Evolutionary conservation across 1,284 basidiomycete genomes (phyloP).

Genomic region (Apiotrichum gracile): DNA sequence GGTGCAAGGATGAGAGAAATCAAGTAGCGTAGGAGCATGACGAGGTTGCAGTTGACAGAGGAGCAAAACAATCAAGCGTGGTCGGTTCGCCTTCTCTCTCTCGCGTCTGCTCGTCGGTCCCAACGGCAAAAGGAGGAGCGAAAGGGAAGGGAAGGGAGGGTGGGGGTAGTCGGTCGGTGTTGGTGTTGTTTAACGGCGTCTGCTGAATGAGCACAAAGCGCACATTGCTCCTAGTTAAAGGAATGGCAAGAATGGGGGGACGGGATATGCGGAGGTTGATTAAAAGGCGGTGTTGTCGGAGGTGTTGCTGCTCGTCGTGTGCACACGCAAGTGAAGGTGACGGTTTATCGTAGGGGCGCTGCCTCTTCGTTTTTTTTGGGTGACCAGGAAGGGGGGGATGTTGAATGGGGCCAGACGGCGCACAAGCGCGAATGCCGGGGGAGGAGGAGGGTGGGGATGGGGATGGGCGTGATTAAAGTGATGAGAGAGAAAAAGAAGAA

Average conservation of each 20-base stretch:
- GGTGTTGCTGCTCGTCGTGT: no score
- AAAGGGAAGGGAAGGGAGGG: not conserved
- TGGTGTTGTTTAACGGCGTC: slow-evolving; percentile 6
- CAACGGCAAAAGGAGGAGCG: not conserved
- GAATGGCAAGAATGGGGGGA: not conserved
- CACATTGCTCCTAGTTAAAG: slow-evolving; percentile 13
- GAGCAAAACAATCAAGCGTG: not conserved
- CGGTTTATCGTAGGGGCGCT: no score
- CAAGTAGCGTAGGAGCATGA: slow-evolving; percentile 13
- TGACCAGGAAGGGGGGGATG: not conserved
- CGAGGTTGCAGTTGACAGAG: not conserved
- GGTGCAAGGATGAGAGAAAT: slow-evolving; percentile 8
- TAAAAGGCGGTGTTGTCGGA: not conserved
- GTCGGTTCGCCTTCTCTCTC: not conserved
- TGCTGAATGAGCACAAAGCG: slow-evolving; percentile 14
- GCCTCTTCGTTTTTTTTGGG: not conserved
- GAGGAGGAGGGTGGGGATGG: not conserved
- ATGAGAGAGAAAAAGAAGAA: not conserved
- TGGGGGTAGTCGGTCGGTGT: no score
- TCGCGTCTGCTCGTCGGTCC: not conserved
- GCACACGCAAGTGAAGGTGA: no score
- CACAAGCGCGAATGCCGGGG: not conserved
- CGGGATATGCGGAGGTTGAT: not conserved
- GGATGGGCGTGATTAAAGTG: not conserved
- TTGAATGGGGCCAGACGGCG: not conserved